Percentiles rank a stretch among this genome's conserved stretches.
phyloP scores from a whole-genome alignment of 106 monocot species.

The Vanilla planifolia region DNA sequence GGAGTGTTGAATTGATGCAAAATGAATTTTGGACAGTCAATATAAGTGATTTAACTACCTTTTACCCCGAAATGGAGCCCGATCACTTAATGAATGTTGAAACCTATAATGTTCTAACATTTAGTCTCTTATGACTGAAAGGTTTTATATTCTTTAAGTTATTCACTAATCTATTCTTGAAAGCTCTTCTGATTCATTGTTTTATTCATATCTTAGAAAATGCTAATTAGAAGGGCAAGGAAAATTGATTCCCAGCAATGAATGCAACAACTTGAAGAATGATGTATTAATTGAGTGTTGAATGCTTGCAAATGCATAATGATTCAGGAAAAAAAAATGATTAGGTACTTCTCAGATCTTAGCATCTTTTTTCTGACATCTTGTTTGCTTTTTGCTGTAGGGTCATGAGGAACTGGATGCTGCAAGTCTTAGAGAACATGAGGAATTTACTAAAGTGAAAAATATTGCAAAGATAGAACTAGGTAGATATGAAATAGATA shows the following conservation, averaged over 20 bases:
- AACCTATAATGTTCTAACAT: no score
- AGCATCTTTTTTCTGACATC: no score
- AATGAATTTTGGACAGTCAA: no score
- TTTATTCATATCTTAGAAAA: neutral
- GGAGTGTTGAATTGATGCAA: no score
- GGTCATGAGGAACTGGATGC: constrained; percentile 98
- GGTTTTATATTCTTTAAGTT: no score
- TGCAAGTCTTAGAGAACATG: constrained; percentile 91
- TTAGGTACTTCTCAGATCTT: no score
- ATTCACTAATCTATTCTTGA: no score
- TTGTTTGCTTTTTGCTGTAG: constrained; percentile 20
- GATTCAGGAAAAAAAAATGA: neutral
- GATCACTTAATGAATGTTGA: no score
- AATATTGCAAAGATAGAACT: constrained; percentile 98
- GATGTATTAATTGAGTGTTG: neutral
- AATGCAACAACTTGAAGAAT: neutral
- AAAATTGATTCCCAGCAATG: neutral
- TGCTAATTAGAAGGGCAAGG: neutral
- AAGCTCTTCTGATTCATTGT: no score
- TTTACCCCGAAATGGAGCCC: no score
- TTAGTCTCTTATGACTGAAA: no score
- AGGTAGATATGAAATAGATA: constrained; percentile 97
- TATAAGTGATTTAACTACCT: no score
- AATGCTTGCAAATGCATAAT: neutral
- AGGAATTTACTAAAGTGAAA: constrained; percentile 97